These are phyloP conservation scores for Tolypocladium tundrense DNA, from an alignment of 2,329 filamentous ascomycete species.

Conservation along the genomic window DNA sequence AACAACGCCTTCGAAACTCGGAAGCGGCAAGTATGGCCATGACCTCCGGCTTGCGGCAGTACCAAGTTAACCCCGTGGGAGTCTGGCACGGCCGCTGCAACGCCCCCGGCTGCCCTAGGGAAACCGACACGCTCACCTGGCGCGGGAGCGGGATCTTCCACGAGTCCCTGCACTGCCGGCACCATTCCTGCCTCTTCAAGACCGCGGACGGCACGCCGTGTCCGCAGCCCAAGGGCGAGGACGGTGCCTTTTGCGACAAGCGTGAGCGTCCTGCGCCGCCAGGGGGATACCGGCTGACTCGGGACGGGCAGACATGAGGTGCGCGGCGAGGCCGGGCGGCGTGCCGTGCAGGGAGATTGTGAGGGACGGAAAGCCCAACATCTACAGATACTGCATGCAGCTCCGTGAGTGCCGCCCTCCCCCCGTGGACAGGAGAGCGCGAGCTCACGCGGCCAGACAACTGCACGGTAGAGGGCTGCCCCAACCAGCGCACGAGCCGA, in stretches of 20 bases:
- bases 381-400: background rate
- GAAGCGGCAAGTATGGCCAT: background rate
- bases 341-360: background rate
- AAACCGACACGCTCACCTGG: background rate
- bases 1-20: background rate
- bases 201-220: background rate
- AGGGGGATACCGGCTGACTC: background rate
- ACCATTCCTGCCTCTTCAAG: conserved; percentile 2
- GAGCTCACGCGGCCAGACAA: background rate
- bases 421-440: too few relatives aligned
- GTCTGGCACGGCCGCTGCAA: background rate
- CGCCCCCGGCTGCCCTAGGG: background rate
- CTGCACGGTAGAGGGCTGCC: background rate
- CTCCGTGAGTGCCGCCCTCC: background rate
- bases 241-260: background rate
- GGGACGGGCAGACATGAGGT: background rate
- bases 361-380: background rate
- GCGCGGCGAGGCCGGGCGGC: background rate
- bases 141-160: background rate
- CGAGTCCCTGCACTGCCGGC: conserved; percentile 1
- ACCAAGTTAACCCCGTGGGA: background rate
- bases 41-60: background rate
- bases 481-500: background rate
- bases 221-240: background rate
- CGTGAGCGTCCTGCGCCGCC: background rate